Evolutionary conservation across 306 rosid genomes (phyloP).

Genomic region (Sicyos baderoa): DNA sequence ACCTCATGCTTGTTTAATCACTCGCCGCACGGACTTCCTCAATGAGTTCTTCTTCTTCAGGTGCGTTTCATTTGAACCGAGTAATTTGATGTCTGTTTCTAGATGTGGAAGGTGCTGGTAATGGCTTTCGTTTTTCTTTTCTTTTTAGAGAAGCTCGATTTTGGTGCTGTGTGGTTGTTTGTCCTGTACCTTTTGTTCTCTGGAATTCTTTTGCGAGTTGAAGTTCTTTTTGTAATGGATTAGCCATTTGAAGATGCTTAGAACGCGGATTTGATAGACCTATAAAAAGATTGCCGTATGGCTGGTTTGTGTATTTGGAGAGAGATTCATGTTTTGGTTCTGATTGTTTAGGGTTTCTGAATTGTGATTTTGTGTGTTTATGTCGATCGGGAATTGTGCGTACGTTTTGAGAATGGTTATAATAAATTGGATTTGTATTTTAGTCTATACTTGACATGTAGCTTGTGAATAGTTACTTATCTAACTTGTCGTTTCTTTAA

Average conservation of each 20-base stretch:
- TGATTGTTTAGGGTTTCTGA: conserved; percentile 13
- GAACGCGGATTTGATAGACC: not conserved
- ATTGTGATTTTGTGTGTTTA: not conserved
- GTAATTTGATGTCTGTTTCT: not conserved
- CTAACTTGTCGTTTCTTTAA: not conserved
- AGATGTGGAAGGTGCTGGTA: not conserved
- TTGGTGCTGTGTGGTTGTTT: not conserved
- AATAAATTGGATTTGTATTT: not conserved
- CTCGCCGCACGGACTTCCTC: not conserved
- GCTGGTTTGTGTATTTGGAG: not conserved
- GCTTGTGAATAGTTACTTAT: not conserved
- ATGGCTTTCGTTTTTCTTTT: not conserved
- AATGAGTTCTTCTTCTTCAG: conserved; percentile 18
- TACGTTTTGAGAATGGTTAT: too few relatives aligned
- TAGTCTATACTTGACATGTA: not conserved
- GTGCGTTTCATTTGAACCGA: not conserved
- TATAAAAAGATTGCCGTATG: not conserved
- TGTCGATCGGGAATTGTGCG: not conserved
- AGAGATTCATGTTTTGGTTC: conserved; percentile 1
- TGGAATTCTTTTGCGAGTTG: not conserved
- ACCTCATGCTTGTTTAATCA: conserved; percentile 6
- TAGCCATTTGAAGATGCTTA: not conserved
- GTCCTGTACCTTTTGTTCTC: not conserved
- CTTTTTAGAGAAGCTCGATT: not conserved
- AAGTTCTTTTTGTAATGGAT: not conserved